Evolutionary conservation across 2,329 filamentous ascomycete genomes (phyloP), one percentile per base, ranked within the genome.

Genomic region (Diplocarpon rosae): DNA sequence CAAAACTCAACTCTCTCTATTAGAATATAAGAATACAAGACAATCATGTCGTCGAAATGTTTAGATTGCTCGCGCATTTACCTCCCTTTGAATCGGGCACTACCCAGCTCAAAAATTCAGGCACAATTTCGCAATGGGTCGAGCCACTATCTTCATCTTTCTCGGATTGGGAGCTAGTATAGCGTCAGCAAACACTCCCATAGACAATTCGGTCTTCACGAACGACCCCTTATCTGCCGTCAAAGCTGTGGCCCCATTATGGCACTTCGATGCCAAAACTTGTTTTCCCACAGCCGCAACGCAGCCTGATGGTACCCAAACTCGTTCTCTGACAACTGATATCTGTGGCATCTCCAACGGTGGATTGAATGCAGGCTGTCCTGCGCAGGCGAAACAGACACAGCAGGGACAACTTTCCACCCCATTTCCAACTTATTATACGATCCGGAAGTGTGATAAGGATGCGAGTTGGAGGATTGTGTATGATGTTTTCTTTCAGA

Each of bases 401-500:
- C 30, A 47, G 34, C 35, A 47, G 16, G 50, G 42, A 33, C 47
- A 49, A 15, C 47, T 37, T 5, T 49, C 47, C 9, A 51, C 51
- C 24, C 37, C 51, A 9, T 53, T 53, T 42, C 51, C 51, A 5
- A 53, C 51, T 16, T 53, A 53, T 35, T 53, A 51, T 27, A 45
- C 42, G 1, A 43, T 49, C 15, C 43, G 46, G 34, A 37, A 49
- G 14, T 53, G 51, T 24, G 38, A 44, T 8, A 44, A 40, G 20
- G 48, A 50, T 34, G 36, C 33, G 2, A 47, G 45, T 2, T 53
- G 51, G 51, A 49, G 51, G 39, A 38, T 53, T 11, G 51, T 49
- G 3, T 53, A 53, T 36, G 48, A 51, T 46, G 51, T 53, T 15
- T 53, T 49, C 30, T 53, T 53, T 32, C 48, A 49, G 24, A 50